A percentile compares a stretch with the other conserved stretches of the same genome.
phyloP scores from a whole-genome alignment of 1,284 basidiomycete genomes.

The Schizopora paradoxa region DNA sequence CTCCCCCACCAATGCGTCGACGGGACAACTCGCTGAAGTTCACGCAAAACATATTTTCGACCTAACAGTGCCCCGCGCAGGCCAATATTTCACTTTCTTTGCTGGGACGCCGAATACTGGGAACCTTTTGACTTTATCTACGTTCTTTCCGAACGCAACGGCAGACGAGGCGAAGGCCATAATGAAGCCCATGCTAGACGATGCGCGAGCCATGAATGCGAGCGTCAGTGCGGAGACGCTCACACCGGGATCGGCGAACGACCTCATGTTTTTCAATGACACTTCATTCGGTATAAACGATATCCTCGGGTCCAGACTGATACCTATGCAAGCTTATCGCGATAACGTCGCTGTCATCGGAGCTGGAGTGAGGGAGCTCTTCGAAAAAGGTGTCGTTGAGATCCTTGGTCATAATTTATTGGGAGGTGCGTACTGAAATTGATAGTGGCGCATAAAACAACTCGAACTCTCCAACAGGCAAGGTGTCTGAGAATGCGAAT shows the following conservation, averaged over 20 bases:
- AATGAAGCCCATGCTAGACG: neutral
- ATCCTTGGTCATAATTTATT: too few relatives aligned
- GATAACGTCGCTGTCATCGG: neutral
- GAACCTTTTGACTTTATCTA: neutral
- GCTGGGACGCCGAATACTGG: neutral
- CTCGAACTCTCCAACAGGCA: constrained; percentile 4
- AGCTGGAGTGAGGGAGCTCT: neutral
- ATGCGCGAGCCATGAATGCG: neutral
- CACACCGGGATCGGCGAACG: neutral
- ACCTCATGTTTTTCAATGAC: neutral
- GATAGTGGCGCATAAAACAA: too few relatives aligned
- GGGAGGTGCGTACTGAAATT: too few relatives aligned
- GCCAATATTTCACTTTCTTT: neutral
- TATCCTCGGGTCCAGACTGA: neutral
- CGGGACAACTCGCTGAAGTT: neutral
- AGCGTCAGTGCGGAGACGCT: neutral
- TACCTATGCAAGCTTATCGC: neutral
- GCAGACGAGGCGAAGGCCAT: neutral
- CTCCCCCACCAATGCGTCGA: neutral
- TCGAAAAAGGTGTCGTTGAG: neutral
- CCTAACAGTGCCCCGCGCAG: neutral
- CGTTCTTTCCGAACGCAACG: neutral
- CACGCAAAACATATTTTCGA: neutral
- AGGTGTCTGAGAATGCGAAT: constrained; percentile 13
- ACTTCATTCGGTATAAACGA: neutral